Base-by-base conservation (phyloP, 257 asterid species). In the Buddleja alternifolia region DNA sequence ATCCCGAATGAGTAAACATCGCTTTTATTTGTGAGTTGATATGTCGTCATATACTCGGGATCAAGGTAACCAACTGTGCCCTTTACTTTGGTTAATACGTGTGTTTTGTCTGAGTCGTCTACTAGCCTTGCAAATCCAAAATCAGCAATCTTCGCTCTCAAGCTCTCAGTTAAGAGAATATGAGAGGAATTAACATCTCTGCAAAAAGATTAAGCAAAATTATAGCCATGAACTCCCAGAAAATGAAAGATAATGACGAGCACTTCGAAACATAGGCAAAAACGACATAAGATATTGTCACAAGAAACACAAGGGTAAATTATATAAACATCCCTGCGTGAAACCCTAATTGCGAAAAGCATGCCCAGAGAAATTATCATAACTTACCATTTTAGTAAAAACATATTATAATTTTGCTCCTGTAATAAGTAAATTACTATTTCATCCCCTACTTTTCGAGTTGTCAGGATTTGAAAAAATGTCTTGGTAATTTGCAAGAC, bases 61-160 rank as follows among this genome's bases (percentile, higher is more conserved):
- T 94, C 99, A 12, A 94, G 95, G 80, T 94, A 94, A 69, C 99
- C 99, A 12, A 94, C 83, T 1, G 99, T 94, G 79, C 99, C 99
- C 81, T 85, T 94, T 59, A 94, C 98, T 81, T 91, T 88, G 73
- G 99, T 94, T 0, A 84, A 79, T 67, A 91, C 84, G 11, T 94
- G 96, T 25, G 99, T 84, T 74, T 82, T 83, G 8, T 87, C 97
- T 2, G 86, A 37, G 70, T 91, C 96, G n/a, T 85, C 98, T 41
- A 93, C 97, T 3, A 83, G 83, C 79, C 85, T 85, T 0, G 99
- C 99, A 50, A 91, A 94, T 66, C 98, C 98, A 74, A 94, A 94
- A 77, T 94, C 98, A 2, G 99, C 97, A 58, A 94, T 98, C 74
- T 92, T 94, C 60, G 96, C 95, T 73, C 90, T 84, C 86, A 89